Conservation (phyloP, 1,139 yeast genomes). For the Pichia sp. region DNA sequence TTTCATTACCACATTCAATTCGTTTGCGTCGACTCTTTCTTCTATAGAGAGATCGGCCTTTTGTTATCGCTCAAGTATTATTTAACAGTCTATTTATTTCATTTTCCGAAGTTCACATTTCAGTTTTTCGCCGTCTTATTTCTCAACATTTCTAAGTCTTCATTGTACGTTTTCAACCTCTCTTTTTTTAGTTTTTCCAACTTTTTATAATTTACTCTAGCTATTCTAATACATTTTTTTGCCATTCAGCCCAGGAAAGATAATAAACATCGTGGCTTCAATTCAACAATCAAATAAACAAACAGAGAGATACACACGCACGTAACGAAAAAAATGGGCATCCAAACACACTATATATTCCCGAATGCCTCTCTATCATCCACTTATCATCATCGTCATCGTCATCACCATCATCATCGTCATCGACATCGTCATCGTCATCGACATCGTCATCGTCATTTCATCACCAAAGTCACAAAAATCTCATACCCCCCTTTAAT, state of each 20-base stretch:
- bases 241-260: background rate
- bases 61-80: background rate
- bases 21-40: background rate
- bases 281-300: background rate
- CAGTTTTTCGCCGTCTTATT: background rate
- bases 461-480: no score
- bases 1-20: background rate
- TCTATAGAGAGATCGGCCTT: background rate
- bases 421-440: background rate
- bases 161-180: background rate
- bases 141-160: no score
- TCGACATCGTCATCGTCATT: background rate
- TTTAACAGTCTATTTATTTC: background rate
- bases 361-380: background rate
- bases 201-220: background rate
- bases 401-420: background rate
- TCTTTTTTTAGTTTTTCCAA: background rate
- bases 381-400: background rate
- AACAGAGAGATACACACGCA: background rate
- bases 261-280: background rate
- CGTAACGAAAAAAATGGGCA: background rate
- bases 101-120: background rate
- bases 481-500: slow-evolving; percentile 38
- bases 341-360: background rate
- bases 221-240: background rate